A percentile compares a stretch with the other conserved stretches of the same genome.
phyloP scores from a whole-genome alignment of 2,329 filamentous ascomycete genomes.

The Cercospora berteroae region DNA sequence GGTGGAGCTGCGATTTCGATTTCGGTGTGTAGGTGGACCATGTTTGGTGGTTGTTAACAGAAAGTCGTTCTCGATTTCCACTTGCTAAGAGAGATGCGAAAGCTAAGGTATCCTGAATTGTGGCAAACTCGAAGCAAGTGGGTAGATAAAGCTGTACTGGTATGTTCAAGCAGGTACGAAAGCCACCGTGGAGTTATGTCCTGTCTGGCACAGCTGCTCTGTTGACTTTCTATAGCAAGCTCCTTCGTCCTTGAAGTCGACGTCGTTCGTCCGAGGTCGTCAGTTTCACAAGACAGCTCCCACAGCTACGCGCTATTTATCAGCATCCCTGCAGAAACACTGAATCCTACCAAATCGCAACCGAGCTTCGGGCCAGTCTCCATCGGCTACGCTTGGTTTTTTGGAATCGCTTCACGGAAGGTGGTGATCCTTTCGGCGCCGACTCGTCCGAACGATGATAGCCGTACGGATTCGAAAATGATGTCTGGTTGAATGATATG shows the following conservation, averaged over 20 bases:
- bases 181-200: not conserved
- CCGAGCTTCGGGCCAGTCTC: not conserved
- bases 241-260: not conserved
- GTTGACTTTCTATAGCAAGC: not conserved
- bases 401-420: not conserved
- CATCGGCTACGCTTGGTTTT: not conserved
- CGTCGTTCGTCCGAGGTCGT: not conserved
- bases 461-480: not conserved
- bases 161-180: not conserved
- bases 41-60: not conserved
- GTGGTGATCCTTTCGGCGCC: not conserved
- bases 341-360: not conserved
- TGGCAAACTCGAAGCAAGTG: not conserved
- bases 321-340: not conserved
- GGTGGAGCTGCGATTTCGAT: conserved; percentile 20
- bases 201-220: not conserved
- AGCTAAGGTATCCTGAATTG: not conserved
- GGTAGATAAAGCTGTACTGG: not conserved
- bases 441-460: not conserved
- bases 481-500: not conserved
- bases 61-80: not conserved
- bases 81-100: not conserved
- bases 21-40: conserved; percentile 10
- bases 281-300: not conserved
- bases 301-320: not conserved